Evolutionary conservation across 768 basidiomycete species (phyloP).

Genomic region (Rhodotorula toruloides): DNA sequence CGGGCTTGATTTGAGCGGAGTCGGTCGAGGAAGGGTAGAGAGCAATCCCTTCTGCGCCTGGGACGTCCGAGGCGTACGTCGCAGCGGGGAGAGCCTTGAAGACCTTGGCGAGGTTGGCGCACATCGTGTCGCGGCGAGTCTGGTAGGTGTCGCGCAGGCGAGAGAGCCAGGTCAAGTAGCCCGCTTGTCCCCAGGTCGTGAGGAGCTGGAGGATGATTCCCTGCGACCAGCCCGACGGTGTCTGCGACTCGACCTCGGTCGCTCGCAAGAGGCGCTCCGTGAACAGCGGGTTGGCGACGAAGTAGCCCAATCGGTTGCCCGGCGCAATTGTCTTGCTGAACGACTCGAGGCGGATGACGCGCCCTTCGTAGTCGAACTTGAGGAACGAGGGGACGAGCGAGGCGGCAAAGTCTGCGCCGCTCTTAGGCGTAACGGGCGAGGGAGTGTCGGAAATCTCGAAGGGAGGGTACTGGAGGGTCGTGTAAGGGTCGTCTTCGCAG

Average conservation of each 20-base stretch:
- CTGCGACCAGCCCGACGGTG: constrained; percentile 61
- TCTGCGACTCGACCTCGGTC: constrained; percentile 65
- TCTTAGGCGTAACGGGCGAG: constrained; percentile 25
- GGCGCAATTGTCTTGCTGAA: constrained; percentile 74
- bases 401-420: constrained; percentile 45
- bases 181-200: constrained; percentile 60
- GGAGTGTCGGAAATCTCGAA: constrained; percentile 3
- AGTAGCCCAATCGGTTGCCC: constrained; percentile 70
- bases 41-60: constrained; percentile 3
- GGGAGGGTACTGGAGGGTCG: background rate
- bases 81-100: background rate
- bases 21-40: constrained; percentile 1
- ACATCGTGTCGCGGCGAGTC: constrained; percentile 57
- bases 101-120: constrained; percentile 56
- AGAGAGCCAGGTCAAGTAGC: constrained; percentile 71
- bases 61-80: background rate
- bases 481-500: constrained; percentile 62
- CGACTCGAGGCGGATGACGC: constrained; percentile 74
- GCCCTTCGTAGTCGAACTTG: constrained; percentile 69
- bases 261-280: constrained; percentile 67
- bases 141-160: constrained; percentile 58
- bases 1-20: background rate
- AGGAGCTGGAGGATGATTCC: constrained; percentile 59
- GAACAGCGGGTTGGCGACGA: constrained; percentile 68
- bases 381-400: constrained; percentile 45